These are phyloP conservation scores for Cutaneotrichosporon dermatis DNA, from an alignment of 1,284 basidiomycete genomes.

Conservation along the genomic window DNA sequence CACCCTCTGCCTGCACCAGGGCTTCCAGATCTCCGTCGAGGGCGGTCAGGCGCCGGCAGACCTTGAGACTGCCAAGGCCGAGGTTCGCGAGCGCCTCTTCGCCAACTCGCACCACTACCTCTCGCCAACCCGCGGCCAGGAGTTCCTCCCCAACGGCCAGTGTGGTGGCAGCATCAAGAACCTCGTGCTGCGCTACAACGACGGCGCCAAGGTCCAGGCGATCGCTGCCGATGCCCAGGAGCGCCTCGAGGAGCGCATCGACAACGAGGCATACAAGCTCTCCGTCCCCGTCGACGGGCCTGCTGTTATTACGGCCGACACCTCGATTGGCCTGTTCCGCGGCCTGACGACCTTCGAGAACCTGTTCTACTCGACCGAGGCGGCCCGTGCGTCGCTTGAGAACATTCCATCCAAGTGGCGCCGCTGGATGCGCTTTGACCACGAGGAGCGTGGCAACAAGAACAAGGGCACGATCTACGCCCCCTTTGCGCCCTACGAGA, in stretches of 20 bases:
- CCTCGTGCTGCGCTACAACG: neutral
- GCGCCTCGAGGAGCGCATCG: constrained; percentile 4
- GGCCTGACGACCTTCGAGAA: constrained; percentile 80
- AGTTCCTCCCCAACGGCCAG: constrained; percentile 17
- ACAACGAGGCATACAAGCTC: constrained; percentile 10
- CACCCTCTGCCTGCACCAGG: constrained; percentile 42
- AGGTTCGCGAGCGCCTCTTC: neutral
- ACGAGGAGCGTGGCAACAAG: neutral
- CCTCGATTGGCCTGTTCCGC: constrained; percentile 51
- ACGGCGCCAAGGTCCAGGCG: neutral
- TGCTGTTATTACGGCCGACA: neutral
- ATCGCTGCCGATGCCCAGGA: constrained; percentile 13
- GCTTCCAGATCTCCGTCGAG: neutral
- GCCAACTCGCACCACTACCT: constrained; percentile 14
- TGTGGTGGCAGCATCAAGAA: neutral
- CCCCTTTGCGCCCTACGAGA: constrained; percentile 41
- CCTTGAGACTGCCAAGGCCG: neutral
- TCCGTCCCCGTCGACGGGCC: neutral
- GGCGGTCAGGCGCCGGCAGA: neutral
- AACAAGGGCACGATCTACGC: constrained; percentile 12
- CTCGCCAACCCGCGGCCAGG: constrained; percentile 18
- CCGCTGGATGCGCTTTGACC: neutral
- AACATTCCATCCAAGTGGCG: neutral
- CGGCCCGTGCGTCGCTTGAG: too few relatives aligned
- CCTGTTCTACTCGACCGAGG: constrained; percentile 44